A percentile compares a stretch with the other conserved stretches of the same genome.
Evolutionary conservation across 208 protist species (phyloP).

Genomic region (Naegleria lovaniensis): DNA sequence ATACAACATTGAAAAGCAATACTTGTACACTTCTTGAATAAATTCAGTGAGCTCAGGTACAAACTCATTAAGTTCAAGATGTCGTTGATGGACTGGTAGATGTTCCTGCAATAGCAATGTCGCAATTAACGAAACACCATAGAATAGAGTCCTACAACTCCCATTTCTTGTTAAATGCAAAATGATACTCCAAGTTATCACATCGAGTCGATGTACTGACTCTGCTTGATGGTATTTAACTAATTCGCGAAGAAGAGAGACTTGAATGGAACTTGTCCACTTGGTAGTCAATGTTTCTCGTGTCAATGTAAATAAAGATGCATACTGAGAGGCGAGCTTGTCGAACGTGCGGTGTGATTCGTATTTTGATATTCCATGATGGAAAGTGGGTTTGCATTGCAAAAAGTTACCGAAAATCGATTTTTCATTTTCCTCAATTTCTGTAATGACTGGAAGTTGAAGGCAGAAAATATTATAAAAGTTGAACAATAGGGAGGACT

Average conservation of each 20-base stretch:
- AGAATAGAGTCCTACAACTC: not conserved
- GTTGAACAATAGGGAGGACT: too few relatives aligned
- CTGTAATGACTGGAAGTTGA: too few relatives aligned
- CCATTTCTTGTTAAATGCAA: not conserved
- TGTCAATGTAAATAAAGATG: not conserved
- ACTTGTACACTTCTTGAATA: not conserved
- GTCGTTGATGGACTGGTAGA: not conserved
- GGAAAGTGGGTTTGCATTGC: too few relatives aligned
- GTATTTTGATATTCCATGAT: too few relatives aligned
- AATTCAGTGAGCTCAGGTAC: not conserved
- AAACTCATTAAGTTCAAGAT: not conserved
- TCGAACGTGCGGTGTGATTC: too few relatives aligned
- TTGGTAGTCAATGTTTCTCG: not conserved
- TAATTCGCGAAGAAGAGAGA: not conserved
- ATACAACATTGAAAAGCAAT: not conserved
- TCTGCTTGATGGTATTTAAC: not conserved
- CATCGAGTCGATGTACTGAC: not conserved
- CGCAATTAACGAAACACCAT: not conserved
- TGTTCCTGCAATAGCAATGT: not conserved
- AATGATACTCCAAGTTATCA: not conserved
- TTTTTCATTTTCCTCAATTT: too few relatives aligned
- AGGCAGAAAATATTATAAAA: too few relatives aligned
- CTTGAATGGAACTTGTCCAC: not conserved
- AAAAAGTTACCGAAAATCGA: too few relatives aligned
- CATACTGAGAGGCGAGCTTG: too few relatives aligned